Percentiles rank a stretch among this genome's conserved stretches.
phyloP scores from a whole-genome alignment of 1,284 basidiomycete species.

The Moniliella sp. region DNA sequence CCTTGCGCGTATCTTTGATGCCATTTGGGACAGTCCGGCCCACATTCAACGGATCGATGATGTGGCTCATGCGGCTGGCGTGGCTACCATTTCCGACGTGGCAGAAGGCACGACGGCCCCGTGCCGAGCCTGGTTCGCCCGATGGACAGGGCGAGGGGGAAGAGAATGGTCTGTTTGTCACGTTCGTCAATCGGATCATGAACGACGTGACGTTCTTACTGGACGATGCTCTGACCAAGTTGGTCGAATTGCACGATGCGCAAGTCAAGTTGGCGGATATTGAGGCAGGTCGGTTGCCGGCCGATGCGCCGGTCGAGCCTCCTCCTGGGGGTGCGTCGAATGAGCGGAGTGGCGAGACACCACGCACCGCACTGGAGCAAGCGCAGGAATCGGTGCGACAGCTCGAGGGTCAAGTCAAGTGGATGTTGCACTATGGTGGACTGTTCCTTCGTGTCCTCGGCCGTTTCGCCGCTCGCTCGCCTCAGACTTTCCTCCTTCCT shows the following conservation, averaged over 20 bases:
- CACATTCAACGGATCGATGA: slow-evolving; percentile 23
- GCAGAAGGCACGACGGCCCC: slow-evolving; percentile 41
- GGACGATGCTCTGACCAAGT: slow-evolving; percentile 76
- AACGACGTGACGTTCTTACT: slow-evolving; percentile 96
- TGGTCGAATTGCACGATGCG: slow-evolving; percentile 66
- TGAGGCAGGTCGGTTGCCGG: slow-evolving; percentile 42
- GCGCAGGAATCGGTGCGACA: slow-evolving; percentile 59
- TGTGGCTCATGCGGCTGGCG: too few relatives aligned
- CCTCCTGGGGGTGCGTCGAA: too few relatives aligned
- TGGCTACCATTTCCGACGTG: too few relatives aligned
- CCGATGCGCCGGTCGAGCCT: slow-evolving; percentile 41
- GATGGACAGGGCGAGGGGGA: not conserved
- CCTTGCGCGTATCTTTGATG: slow-evolving; percentile 24
- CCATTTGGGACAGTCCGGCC: slow-evolving; percentile 24
- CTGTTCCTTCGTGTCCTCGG: slow-evolving; percentile 73
- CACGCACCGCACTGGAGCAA: slow-evolving; percentile 3
- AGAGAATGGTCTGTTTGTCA: slow-evolving; percentile 39
- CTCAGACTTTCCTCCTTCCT: slow-evolving; percentile 75
- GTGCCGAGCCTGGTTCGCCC: not conserved
- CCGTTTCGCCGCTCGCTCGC: slow-evolving; percentile 74
- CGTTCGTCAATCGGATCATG: slow-evolving; percentile 91
- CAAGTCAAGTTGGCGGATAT: slow-evolving; percentile 65
- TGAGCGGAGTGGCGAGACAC: too few relatives aligned
- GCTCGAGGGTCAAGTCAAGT: slow-evolving; percentile 60
- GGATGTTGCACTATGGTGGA: slow-evolving; percentile 64